phyloP scores from a whole-genome alignment of 257 asterid species.

The Handroanthus guayacan region DNA sequence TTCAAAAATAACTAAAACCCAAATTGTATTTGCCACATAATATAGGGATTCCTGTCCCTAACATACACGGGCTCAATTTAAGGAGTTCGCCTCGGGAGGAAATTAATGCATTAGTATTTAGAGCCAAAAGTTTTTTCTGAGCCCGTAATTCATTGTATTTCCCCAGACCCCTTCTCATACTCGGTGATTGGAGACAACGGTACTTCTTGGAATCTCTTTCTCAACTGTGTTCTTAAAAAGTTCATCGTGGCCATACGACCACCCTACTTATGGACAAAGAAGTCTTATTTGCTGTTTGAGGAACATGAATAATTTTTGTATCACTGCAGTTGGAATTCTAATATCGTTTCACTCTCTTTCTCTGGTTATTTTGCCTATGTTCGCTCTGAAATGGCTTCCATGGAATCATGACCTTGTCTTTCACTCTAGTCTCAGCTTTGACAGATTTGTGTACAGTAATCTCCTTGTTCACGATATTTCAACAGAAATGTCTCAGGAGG shows the following conservation, averaged over 20 bases:
- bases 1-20: neutral
- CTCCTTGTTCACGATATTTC: constrained; percentile 3
- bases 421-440: neutral
- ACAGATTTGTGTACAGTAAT: neutral
- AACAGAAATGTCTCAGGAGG: constrained; percentile 3
- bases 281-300: constrained; percentile 20
- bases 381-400: constrained; percentile 21
- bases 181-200: no score
- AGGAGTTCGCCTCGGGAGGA: neutral
- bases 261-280: neutral
- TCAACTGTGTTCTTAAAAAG: neutral
- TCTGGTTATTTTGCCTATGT: neutral
- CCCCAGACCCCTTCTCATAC: no score
- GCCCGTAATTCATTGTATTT: no score
- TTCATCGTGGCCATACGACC: neutral
- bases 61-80: neutral
- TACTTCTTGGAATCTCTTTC: no score
- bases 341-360: neutral
- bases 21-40: neutral
- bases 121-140: no score
- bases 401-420: neutral
- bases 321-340: neutral
- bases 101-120: neutral
- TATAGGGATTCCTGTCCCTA: constrained; percentile 15
- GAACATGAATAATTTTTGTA: neutral